Evolutionary conservation across 768 basidiomycete genomes (phyloP).

Genomic region (Hygrocybe coccinea): DNA sequence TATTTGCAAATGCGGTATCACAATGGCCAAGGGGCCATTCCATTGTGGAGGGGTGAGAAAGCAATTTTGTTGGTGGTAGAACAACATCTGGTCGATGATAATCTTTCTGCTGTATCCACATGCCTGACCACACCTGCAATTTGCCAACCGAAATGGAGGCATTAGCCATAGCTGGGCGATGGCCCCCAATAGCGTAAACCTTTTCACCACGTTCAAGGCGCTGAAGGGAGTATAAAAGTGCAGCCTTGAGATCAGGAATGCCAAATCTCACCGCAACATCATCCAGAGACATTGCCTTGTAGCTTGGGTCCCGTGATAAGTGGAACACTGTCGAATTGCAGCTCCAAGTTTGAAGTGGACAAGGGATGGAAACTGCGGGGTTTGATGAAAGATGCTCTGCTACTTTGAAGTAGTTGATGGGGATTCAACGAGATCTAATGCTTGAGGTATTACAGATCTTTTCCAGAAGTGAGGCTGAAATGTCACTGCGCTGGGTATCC

Average conservation of each 20-base stretch:
- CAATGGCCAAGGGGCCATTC: slow-evolving; percentile 18
- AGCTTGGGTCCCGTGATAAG: slow-evolving; percentile 18
- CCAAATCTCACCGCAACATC: slow-evolving; percentile 17
- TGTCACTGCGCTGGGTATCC: background rate
- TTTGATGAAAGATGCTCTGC: background rate
- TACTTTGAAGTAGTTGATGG: slow-evolving; percentile 9
- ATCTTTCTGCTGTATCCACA: slow-evolving; percentile 21
- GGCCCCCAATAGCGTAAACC: slow-evolving; percentile 4
- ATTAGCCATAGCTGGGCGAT: background rate
- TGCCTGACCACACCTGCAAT: slow-evolving; percentile 25
- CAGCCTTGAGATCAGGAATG: slow-evolving; percentile 25
- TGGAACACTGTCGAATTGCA: slow-evolving; percentile 19
- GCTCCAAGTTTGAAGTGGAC: slow-evolving; percentile 13
- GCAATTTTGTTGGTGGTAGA: slow-evolving; percentile 18
- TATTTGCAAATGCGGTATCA: slow-evolving; percentile 19
- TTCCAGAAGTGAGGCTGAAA: background rate
- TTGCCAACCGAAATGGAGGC: slow-evolving; percentile 16
- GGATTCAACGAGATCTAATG: background rate
- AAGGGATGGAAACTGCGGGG: background rate
- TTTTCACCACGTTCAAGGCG: background rate
- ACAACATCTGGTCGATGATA: slow-evolving; percentile 19
- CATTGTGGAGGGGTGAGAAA: slow-evolving; percentile 16
- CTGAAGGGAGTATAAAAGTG: slow-evolving; percentile 21
- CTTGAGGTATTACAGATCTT: background rate
- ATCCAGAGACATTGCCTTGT: slow-evolving; percentile 18